Evolutionary conservation across 179 eudicot species (phyloP), one percentile per base, ranked within the genome.

Genomic region (Silene vulgaris): DNA sequence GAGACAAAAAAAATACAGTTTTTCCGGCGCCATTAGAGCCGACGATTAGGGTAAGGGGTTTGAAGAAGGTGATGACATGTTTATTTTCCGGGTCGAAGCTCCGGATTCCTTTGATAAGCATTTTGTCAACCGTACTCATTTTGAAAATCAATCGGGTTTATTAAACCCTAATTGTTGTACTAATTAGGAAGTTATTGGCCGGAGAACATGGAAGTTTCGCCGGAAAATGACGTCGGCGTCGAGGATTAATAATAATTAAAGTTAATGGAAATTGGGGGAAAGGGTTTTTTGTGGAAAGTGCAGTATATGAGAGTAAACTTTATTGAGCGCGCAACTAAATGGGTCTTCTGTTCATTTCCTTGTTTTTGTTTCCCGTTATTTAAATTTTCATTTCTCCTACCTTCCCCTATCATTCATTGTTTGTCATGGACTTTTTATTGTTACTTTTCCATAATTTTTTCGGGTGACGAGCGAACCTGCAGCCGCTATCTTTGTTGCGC

Each of bases 11-110:
- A 26, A 19, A 45, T 85, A 91, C 98, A 8, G 97, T 94, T 88
- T 94, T 94, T 4, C 98, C 98, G 69, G 97, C 98, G 72, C 97
- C 98, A 78, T 94, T 94, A 71, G 92, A 85, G 28, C 98, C 98
- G 68, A 94, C 97, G 76, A 94, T 94, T 63, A 94, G 91, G 79
- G 98, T 94, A 75, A 94, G 80, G 74, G 97, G 98, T 60, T 77
- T 87, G 83, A 90, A 90, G 85, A 94, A 94, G 76, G 98, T 88
- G 89, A 94, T 88, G 82, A 94, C 98, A 78, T 85, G 81, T 74
- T 85, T 88, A 85, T 94, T 92, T 76, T 94, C 98, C 80, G 97
- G 98, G 86, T 91, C 96, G 77, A 93, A 93, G 73, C 96, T 90
- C 86, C 98, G 90, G 75, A 93, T 93, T 11, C 98, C 98, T 84